Evolutionary conservation across 805 yeast genomes (phyloP).

Genomic region (Naumovozyma dairenensis): DNA sequence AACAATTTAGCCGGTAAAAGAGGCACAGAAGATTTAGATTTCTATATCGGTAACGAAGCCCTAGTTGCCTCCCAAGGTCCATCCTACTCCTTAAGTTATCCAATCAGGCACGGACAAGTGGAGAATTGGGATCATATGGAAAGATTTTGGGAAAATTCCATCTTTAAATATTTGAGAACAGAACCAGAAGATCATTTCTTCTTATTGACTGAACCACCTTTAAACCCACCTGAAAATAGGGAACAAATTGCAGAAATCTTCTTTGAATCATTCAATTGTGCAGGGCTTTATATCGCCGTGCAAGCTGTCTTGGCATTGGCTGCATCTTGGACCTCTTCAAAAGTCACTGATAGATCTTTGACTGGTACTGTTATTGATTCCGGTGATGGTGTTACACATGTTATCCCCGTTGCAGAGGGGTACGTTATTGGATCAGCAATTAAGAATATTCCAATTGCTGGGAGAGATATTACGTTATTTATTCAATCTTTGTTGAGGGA

Average conservation of each 20-base stretch:
- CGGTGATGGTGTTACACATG: slow-evolving; percentile 99
- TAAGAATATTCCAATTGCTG: slow-evolving; percentile 96
- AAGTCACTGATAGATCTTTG: slow-evolving; percentile 86
- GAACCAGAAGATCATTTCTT: slow-evolving; percentile 99
- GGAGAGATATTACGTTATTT: slow-evolving; percentile 91
- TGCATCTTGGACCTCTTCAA: slow-evolving; percentile 97
- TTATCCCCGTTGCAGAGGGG: slow-evolving; percentile 98
- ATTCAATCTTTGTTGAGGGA: slow-evolving; percentile 91
- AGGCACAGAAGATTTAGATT: slow-evolving; percentile 90
- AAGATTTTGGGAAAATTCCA: slow-evolving; percentile 95
- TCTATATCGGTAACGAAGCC: slow-evolving; percentile 94
- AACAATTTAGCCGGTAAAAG: slow-evolving; percentile 53
- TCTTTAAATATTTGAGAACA: slow-evolving; percentile 90
- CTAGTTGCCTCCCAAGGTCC: slow-evolving; percentile 85
- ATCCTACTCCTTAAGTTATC: slow-evolving; percentile 77
- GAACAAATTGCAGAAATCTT: slow-evolving; percentile 97
- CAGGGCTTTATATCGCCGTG: slow-evolving; percentile 95
- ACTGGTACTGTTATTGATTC: slow-evolving; percentile 98
- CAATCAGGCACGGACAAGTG: slow-evolving; percentile 94
- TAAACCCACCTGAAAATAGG: slow-evolving; percentile 99
- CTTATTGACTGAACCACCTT: slow-evolving; percentile 92
- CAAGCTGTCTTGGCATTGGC: slow-evolving; percentile 98
- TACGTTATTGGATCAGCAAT: slow-evolving; percentile 96
- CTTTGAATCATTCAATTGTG: slow-evolving; percentile 98
- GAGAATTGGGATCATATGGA: slow-evolving; percentile 99